phyloP scores from a whole-genome alignment of 306 rosid genomes.

The Dalbergia cultrata region DNA sequence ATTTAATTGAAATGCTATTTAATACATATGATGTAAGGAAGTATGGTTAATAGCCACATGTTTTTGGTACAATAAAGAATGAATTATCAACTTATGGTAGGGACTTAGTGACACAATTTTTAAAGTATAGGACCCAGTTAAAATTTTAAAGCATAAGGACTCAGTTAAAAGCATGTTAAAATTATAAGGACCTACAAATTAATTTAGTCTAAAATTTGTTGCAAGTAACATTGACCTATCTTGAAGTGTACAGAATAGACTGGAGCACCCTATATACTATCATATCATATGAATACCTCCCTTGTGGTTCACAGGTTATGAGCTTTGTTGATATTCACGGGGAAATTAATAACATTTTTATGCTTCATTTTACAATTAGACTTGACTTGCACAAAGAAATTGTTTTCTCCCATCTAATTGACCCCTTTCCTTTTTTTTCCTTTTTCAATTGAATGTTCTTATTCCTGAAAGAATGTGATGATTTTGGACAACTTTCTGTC shows the following conservation, averaged over 20 bases:
- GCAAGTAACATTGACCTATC: not conserved
- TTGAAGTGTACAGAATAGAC: conserved; percentile 2
- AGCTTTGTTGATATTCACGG: not conserved
- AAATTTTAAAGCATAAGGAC: no score
- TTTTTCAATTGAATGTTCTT: not conserved
- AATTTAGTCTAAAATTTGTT: not conserved
- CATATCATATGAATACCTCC: conserved; percentile 5
- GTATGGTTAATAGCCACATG: no score
- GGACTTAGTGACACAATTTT: no score
- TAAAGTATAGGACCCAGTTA: no score
- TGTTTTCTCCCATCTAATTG: not conserved
- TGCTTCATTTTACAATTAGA: not conserved
- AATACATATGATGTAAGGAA: no score
- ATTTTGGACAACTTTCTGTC: conserved; percentile 14
- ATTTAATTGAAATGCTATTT: no score
- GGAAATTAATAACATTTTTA: not conserved
- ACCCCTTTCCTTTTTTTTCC: not conserved
- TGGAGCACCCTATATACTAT: not conserved
- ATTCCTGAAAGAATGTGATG: conserved; percentile 9
- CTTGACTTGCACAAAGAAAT: not conserved
- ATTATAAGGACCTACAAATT: no score
- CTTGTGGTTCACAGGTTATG: not conserved
- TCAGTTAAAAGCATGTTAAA: no score
- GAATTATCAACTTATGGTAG: no score
- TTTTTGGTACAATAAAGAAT: no score